Percentiles rank a stretch among this genome's conserved stretches.
Evolutionary conservation across 2,329 filamentous ascomycete species (phyloP).

Genomic region (Lasiodiplodia gonubiensis): DNA sequence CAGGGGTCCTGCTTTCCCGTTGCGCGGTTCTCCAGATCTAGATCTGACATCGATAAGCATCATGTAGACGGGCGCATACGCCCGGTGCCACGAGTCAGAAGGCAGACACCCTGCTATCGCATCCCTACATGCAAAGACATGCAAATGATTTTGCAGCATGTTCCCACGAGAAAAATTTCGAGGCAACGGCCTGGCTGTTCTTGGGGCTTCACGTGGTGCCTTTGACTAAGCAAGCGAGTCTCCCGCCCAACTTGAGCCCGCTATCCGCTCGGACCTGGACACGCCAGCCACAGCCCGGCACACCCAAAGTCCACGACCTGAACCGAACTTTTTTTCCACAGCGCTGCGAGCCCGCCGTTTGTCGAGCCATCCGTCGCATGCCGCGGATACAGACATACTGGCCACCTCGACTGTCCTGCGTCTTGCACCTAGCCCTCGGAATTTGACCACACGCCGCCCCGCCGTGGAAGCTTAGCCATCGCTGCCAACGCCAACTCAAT

Average conservation of each 20-base stretch:
- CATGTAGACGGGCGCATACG: constrained; percentile 10
- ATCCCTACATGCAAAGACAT: background rate
- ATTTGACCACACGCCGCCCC: constrained; percentile 9
- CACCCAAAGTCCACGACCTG: constrained; percentile 8
- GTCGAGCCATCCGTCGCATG: constrained; percentile 1
- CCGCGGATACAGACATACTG: background rate
- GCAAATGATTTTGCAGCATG: background rate
- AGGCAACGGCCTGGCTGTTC: background rate
- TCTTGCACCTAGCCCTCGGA: background rate
- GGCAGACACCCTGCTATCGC: background rate
- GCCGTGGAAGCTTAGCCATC: background rate
- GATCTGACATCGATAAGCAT: constrained; percentile 25
- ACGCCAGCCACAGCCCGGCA: constrained; percentile 23
- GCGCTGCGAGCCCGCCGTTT: background rate
- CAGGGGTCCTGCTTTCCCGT: constrained; percentile 1
- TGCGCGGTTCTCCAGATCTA: constrained; percentile 13
- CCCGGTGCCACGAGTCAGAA: constrained; percentile 2
- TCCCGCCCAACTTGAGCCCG: constrained; percentile 12
- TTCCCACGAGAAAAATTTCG: background rate
- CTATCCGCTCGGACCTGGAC: constrained; percentile 19
- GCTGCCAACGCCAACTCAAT: background rate
- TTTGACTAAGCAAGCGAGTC: constrained; percentile 23
- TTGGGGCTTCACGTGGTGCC: constrained; percentile 12
- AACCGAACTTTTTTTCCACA: constrained; percentile 14
- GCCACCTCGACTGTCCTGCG: background rate